Conservation (phyloP, 2,329 filamentous ascomycete genomes). For the Neofusicoccum umdonicola region DNA sequence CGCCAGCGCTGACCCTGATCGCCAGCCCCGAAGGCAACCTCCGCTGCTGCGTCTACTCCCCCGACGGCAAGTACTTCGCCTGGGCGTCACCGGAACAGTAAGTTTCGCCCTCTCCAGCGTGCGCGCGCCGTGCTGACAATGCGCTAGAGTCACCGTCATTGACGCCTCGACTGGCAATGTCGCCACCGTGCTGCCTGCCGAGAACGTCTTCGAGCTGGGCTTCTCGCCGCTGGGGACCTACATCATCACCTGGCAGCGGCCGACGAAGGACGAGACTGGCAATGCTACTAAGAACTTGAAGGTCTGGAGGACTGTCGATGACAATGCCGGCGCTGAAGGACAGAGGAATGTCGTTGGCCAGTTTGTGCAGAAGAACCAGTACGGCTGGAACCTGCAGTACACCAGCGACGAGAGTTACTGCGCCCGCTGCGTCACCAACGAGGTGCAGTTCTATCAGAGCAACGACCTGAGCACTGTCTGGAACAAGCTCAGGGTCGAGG, state of each 20-base stretch:
- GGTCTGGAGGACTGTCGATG: slow-evolving; percentile 84
- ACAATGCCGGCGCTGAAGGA: slow-evolving; percentile 58
- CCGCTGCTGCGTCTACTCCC: slow-evolving; percentile 92
- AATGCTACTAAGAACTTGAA: slow-evolving; percentile 96
- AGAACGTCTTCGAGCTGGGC: slow-evolving; percentile 88
- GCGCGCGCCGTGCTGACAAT: slow-evolving; percentile 14
- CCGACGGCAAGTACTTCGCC: slow-evolving; percentile 92
- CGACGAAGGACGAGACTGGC: slow-evolving; percentile 86
- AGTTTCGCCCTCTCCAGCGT: slow-evolving; percentile 22
- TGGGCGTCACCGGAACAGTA: slow-evolving; percentile 82
- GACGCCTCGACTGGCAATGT: slow-evolving; percentile 75
- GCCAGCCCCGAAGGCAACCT: slow-evolving; percentile 85
- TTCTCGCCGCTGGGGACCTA: slow-evolving; percentile 93
- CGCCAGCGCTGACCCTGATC: slow-evolving; percentile 12
- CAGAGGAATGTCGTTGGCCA: slow-evolving; percentile 73
- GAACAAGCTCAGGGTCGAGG: slow-evolving; percentile 94
- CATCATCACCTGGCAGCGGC: slow-evolving; percentile 94
- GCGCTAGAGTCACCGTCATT: slow-evolving; percentile 70
- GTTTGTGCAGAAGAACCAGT: slow-evolving; percentile 95
- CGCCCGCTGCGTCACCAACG: slow-evolving; percentile 90
- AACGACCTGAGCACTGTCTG: slow-evolving; percentile 81
- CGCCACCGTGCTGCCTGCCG: slow-evolving; percentile 70
- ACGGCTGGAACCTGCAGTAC: slow-evolving; percentile 96
- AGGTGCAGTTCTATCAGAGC: slow-evolving; percentile 95
- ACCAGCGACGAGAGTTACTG: slow-evolving; percentile 91